A percentile compares a stretch with the other conserved stretches of the same genome.
Conservation (phyloP, 2,329 filamentous ascomycete species). For the Endoconidiophora polonica region DNA sequence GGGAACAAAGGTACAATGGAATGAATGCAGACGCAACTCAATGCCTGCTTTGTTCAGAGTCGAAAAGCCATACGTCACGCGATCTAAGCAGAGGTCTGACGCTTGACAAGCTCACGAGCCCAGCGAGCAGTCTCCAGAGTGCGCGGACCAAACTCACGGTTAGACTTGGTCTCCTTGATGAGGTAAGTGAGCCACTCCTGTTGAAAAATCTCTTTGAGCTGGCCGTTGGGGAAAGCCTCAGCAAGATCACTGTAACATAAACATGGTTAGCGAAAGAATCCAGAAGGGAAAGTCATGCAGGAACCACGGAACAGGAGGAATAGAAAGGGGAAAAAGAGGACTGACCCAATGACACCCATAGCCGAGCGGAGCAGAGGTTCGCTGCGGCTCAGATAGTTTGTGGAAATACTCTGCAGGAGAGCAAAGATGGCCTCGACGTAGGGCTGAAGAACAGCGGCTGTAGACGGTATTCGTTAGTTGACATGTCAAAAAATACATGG, state of each 20-base stretch:
- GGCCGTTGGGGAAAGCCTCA: constrained; percentile 81
- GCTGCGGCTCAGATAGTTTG: constrained; percentile 66
- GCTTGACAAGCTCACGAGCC: constrained; percentile 95
- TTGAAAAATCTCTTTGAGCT: constrained; percentile 71
- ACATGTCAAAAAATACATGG: constrained; percentile 18
- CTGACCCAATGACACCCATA: constrained; percentile 94
- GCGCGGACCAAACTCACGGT: constrained; percentile 68
- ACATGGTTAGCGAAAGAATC: constrained; percentile 22
- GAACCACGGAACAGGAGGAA: not conserved
- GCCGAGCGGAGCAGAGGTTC: constrained; percentile 83
- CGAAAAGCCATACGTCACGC: not conserved
- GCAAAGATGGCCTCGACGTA: constrained; percentile 78
- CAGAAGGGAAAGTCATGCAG: not conserved
- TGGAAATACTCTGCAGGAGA: constrained; percentile 61
- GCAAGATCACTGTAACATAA: constrained; percentile 57
- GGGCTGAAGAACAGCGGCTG: constrained; percentile 54
- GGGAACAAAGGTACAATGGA: not conserved
- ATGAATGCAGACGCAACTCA: constrained; percentile 5
- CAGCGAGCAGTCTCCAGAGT: constrained; percentile 92
- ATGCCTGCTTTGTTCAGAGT: not conserved
- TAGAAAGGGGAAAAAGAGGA: constrained; percentile 11
- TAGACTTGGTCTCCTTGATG: constrained; percentile 81
- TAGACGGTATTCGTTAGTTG: constrained; percentile 4
- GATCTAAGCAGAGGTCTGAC: constrained; percentile 41
- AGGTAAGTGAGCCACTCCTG: constrained; percentile 78